phyloP scores from a whole-genome alignment of 2,329 filamentous ascomycete genomes.

The Ophiocordyceps unilateralis region DNA sequence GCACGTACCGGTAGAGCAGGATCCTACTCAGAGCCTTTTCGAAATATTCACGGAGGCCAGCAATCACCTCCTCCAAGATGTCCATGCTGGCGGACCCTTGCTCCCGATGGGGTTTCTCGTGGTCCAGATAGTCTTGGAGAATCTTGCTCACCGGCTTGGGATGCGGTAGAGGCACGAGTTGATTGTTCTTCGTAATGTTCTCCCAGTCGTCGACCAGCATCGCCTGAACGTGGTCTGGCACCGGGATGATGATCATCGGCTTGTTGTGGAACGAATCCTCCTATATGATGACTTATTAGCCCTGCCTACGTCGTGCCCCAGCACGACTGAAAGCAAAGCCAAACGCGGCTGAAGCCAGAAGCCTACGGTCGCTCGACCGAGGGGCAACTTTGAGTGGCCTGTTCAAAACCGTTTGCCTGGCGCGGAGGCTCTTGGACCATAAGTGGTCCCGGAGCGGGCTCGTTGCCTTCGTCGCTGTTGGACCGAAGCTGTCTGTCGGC shows the following conservation, averaged over 20 bases:
- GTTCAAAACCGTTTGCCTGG: neutral
- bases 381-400: neutral
- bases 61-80: slow-evolving; percentile 76
- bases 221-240: slow-evolving; percentile 82
- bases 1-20: slow-evolving; percentile 55
- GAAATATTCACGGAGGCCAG: slow-evolving; percentile 84
- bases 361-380: neutral
- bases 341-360: neutral
- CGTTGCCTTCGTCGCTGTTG: neutral
- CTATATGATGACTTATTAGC: slow-evolving; percentile 24
- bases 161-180: slow-evolving; percentile 73
- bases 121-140: slow-evolving; percentile 60
- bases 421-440: neutral
- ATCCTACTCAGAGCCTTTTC: slow-evolving; percentile 78
- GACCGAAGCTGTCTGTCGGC: neutral
- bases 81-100: slow-evolving; percentile 57
- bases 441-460: neutral
- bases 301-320: neutral
- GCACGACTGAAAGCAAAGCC: neutral
- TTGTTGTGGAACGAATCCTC: slow-evolving; percentile 76
- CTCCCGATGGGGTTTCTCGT: slow-evolving; percentile 49
- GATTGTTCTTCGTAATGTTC: slow-evolving; percentile 88
- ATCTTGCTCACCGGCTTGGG: slow-evolving; percentile 59
- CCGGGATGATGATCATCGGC: slow-evolving; percentile 68
- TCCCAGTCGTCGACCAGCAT: slow-evolving; percentile 97